These are phyloP conservation scores for Serendipita sp. DNA, from an alignment of 768 basidiomycete genomes.

Conservation along the genomic window DNA sequence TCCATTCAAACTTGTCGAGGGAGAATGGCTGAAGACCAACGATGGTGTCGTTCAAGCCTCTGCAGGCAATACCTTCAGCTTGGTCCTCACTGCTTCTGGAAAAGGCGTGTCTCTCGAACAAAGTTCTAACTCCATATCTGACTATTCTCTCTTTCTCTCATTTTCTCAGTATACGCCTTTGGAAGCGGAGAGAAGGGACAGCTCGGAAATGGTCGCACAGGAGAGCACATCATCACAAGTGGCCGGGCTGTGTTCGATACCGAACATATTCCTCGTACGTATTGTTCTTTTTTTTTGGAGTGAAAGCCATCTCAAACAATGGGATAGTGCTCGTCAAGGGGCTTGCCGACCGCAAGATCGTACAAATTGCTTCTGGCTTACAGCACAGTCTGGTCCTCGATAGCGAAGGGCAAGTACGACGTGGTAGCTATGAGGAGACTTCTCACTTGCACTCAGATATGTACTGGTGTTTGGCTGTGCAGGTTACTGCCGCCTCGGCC, in stretches of 20 bases:
- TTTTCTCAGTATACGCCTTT: constrained; percentile 56
- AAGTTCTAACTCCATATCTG: too few relatives aligned
- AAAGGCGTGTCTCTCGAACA: constrained; percentile 34
- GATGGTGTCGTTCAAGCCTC: constrained; percentile 58
- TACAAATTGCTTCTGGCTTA: constrained; percentile 69
- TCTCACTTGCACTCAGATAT: constrained; percentile 26
- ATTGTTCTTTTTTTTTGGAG: constrained; percentile 8
- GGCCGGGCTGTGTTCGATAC: constrained; percentile 76
- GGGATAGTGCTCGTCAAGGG: constrained; percentile 54
- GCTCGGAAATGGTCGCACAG: constrained; percentile 80
- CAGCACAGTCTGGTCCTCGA: constrained; percentile 80
- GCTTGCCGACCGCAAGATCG: constrained; percentile 61
- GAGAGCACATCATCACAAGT: constrained; percentile 77
- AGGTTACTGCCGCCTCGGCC: constrained; percentile 80
- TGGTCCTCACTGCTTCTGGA: constrained; percentile 70
- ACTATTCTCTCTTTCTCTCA: not conserved
- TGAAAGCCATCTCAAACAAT: not conserved
- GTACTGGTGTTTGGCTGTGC: constrained; percentile 83
- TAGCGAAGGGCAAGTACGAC: constrained; percentile 41
- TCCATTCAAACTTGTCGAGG: constrained; percentile 46
- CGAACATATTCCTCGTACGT: constrained; percentile 49
- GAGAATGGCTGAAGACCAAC: constrained; percentile 34
- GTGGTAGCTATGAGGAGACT: not conserved
- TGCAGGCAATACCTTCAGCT: constrained; percentile 72
- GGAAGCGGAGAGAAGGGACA: constrained; percentile 91